phyloP scores from a whole-genome alignment of 2,329 filamentous ascomycete genomes.

The Colletotrichum gloeosporioides region DNA sequence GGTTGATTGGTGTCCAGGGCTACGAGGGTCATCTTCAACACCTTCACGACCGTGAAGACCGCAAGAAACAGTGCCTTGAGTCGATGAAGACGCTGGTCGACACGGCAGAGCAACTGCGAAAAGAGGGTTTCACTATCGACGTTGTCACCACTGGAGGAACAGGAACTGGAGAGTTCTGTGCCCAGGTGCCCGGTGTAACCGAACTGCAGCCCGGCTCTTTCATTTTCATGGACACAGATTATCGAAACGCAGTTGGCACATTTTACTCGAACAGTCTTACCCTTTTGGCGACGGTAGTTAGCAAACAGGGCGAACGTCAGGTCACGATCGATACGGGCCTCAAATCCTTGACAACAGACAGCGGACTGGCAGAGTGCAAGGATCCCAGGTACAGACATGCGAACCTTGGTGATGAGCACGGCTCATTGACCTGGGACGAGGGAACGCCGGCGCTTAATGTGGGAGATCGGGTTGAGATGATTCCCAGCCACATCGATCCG shows the following conservation, averaged over 20 bases:
- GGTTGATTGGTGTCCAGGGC: conserved; percentile 54
- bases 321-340: conserved; percentile 56
- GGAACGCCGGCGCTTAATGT: conserved; percentile 40
- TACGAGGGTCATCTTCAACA: conserved; percentile 61
- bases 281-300: conserved; percentile 53
- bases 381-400: conserved; percentile 46
- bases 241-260: conserved; percentile 55
- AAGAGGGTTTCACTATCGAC: conserved; percentile 46
- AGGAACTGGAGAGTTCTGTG: conserved; percentile 59
- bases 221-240: conserved; percentile 64
- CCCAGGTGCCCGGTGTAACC: conserved; percentile 52
- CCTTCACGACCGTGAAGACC: conserved; percentile 46
- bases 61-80: conserved; percentile 46
- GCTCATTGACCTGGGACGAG: conserved; percentile 50
- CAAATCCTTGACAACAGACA: conserved; percentile 55
- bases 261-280: conserved; percentile 55
- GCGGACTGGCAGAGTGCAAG: conserved; percentile 54
- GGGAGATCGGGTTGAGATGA: conserved; percentile 55
- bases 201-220: conserved; percentile 61
- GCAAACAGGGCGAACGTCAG: conserved; percentile 45
- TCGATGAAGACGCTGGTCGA: conserved; percentile 39
- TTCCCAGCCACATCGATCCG: conserved; percentile 60
- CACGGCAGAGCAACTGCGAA: conserved; percentile 46
- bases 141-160: conserved; percentile 59
- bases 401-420: conserved; percentile 55